Percentiles rank a stretch among this genome's conserved stretches.
These are phyloP conservation scores for Ophiognomonia clavigignenti-juglandacearum DNA, from an alignment of 2,329 filamentous ascomycete species.

Conservation along the genomic window DNA sequence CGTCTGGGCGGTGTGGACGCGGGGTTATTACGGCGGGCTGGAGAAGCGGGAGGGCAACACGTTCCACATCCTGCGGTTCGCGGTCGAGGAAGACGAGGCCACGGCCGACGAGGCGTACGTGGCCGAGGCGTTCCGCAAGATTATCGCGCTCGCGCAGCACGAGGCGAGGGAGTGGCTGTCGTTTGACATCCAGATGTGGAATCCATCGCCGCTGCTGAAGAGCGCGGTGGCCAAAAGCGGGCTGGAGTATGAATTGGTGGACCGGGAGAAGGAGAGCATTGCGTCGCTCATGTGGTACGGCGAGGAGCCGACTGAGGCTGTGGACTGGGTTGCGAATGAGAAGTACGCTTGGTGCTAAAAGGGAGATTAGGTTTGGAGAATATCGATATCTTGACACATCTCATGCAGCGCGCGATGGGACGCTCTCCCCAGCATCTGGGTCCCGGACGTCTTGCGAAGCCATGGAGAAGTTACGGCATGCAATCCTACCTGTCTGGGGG, in stretches of 20 bases:
- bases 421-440: too few species aligned
- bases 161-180: slow-evolving; percentile 71
- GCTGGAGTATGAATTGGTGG: slow-evolving; percentile 45
- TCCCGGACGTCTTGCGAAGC: too few species aligned
- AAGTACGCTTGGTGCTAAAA: slow-evolving; percentile 71
- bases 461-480: too few species aligned
- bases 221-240: slow-evolving; percentile 41
- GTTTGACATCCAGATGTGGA: slow-evolving; percentile 75
- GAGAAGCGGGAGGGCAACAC: slow-evolving; percentile 56
- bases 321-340: slow-evolving; percentile 72
- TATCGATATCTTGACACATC: too few species aligned
- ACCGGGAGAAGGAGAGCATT: slow-evolving; percentile 63
- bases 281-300: slow-evolving; percentile 70
- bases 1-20: slow-evolving; percentile 72
- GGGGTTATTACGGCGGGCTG: slow-evolving; percentile 57
- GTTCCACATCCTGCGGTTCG: slow-evolving; percentile 64
- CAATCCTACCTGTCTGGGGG: too few species aligned
- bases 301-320: slow-evolving; percentile 39
- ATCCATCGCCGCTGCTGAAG: slow-evolving; percentile 56
- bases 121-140: slow-evolving; percentile 49
- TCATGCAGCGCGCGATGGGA: too few species aligned
- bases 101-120: slow-evolving; percentile 36
- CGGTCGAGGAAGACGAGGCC: slow-evolving; percentile 58
- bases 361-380: too few species aligned
- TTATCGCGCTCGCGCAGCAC: slow-evolving; percentile 62